These are phyloP conservation scores for Hysterangium stoloniferum DNA, from an alignment of 768 basidiomycete species.

Conservation along the genomic window DNA sequence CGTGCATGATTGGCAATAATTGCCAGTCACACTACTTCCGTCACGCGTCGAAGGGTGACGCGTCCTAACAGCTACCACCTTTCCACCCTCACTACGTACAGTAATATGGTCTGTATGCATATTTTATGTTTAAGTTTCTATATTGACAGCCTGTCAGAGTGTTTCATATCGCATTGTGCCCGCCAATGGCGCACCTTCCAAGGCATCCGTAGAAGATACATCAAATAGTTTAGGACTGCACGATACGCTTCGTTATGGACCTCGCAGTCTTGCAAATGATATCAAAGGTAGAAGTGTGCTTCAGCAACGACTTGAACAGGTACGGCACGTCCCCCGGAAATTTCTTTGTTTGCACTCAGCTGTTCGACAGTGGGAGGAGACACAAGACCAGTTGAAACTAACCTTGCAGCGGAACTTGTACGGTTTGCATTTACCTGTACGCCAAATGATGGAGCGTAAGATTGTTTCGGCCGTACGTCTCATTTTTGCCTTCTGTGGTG, in stretches of 20 bases:
- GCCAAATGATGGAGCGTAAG: conserved; percentile 90
- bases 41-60: conserved; percentile 2
- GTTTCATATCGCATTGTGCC: conserved; percentile 59
- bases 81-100: background rate
- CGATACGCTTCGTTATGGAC: conserved; percentile 81
- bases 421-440: conserved; percentile 85
- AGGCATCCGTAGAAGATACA: conserved; percentile 59
- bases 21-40: background rate
- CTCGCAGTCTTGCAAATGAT: conserved; percentile 72
- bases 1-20: too few relatives aligned
- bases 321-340: conserved; percentile 28
- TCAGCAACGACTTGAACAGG: conserved; percentile 69
- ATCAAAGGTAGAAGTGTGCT: conserved; percentile 53
- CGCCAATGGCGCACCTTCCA: conserved; percentile 34
- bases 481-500: background rate
- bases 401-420: conserved; percentile 77
- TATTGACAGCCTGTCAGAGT: conserved; percentile 2
- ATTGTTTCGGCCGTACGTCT: conserved; percentile 64
- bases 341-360: background rate
- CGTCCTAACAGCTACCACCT: conserved; percentile 1
- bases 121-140: background rate
- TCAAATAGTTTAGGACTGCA: conserved; percentile 76
- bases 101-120: background rate
- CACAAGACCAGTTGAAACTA: conserved; percentile 81
- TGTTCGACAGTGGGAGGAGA: conserved; percentile 76